Evolutionary conservation across 768 basidiomycete genomes (phyloP).

Genomic region (Trametes coccinea): DNA sequence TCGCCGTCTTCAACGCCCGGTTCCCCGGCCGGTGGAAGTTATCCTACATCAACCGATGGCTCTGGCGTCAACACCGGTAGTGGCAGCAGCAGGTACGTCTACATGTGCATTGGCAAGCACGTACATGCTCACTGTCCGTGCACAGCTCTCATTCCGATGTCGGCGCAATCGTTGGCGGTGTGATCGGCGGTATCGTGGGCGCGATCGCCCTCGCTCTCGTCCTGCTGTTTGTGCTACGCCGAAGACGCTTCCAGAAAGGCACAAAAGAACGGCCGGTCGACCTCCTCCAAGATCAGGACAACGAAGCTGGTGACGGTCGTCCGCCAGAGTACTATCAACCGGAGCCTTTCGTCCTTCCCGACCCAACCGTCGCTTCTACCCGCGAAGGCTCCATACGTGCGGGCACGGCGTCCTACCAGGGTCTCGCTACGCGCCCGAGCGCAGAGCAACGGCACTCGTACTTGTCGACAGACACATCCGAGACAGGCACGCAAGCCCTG

Average conservation of each 20-base stretch:
- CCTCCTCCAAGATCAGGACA: constrained; percentile 61
- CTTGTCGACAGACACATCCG: constrained; percentile 21
- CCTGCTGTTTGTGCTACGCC: constrained; percentile 53
- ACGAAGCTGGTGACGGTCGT: constrained; percentile 42
- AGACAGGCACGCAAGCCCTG: constrained; percentile 10
- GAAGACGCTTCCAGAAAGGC: constrained; percentile 37
- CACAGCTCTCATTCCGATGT: constrained; percentile 23
- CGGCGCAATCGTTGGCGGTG: constrained; percentile 42
- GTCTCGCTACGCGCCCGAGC: constrained; percentile 15
- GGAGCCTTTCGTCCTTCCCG: constrained; percentile 73
- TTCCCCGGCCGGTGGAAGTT: constrained; percentile 70
- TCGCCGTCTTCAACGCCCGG: constrained; percentile 82
- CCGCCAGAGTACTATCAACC: constrained; percentile 74
- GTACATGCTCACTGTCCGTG: constrained; percentile 1
- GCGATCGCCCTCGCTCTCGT: constrained; percentile 41
- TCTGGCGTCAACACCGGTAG: constrained; percentile 27
- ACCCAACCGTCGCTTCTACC: constrained; percentile 50
- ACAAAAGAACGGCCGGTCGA: constrained; percentile 64
- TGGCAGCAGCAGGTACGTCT: constrained; percentile 29
- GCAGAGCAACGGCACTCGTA: constrained; percentile 25
- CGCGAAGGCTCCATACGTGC: constrained; percentile 29
- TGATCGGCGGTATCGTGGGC: constrained; percentile 56
- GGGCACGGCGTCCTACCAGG: not conserved
- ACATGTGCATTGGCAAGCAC: not conserved
- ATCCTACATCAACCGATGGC: constrained; percentile 55